These are phyloP conservation scores for Scheffersomyces stipitis DNA, from an alignment of 805 yeast genomes.

Conservation along the genomic window DNA sequence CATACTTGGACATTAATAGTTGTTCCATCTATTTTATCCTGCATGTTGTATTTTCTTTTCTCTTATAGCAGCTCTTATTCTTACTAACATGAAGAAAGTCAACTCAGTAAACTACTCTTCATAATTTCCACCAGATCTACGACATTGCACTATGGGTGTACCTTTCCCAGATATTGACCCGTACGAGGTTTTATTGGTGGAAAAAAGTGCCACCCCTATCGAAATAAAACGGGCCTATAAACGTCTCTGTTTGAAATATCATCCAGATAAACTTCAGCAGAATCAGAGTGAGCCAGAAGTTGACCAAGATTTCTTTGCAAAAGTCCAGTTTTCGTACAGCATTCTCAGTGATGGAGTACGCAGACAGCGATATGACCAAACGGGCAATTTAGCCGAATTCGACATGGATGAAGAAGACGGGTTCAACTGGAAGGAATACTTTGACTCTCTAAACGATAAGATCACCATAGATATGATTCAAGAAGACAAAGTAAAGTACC, in stretches of 20 bases:
- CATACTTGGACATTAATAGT: too few species aligned
- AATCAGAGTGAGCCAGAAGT: slow-evolving; percentile 9
- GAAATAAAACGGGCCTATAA: slow-evolving; percentile 58
- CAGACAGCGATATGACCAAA: slow-evolving; percentile 61
- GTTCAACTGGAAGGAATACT: slow-evolving; percentile 61
- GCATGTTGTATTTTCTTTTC: too few species aligned
- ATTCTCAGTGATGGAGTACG: slow-evolving; percentile 59
- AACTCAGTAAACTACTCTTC: too few species aligned
- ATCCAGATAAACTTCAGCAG: slow-evolving; percentile 31
- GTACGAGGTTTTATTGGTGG: slow-evolving; percentile 51
- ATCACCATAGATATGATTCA: slow-evolving; percentile 67
- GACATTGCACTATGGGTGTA: not conserved
- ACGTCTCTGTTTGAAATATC: slow-evolving; percentile 22
- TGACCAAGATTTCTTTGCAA: slow-evolving; percentile 49
- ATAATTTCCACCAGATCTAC: too few species aligned
- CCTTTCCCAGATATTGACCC: slow-evolving; percentile 57
- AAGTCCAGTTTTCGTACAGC: slow-evolving; percentile 73
- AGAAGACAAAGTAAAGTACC: slow-evolving; percentile 65
- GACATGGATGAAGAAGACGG: slow-evolving; percentile 27
- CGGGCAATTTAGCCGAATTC: slow-evolving; percentile 59
- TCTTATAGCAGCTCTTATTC: too few species aligned
- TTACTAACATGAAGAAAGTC: too few species aligned
- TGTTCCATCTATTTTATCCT: too few species aligned
- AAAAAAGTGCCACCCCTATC: slow-evolving; percentile 40
- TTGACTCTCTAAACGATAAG: slow-evolving; percentile 45